These are phyloP conservation scores for Aspergillus niger DNA, from an alignment of 2,329 filamentous ascomycete genomes.

Conservation along the genomic window DNA sequence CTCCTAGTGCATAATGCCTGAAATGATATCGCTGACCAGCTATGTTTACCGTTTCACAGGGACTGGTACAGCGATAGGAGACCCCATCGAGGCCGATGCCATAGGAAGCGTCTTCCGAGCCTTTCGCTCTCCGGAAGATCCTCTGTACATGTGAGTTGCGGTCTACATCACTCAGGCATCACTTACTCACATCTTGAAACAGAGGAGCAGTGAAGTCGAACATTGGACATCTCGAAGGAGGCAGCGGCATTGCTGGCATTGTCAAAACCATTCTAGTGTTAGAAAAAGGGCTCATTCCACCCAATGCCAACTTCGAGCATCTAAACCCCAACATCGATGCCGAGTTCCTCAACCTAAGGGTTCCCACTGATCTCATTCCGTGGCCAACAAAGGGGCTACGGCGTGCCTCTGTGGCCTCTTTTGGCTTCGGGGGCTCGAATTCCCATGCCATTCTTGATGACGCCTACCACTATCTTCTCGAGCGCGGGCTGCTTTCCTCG, in stretches of 20 bases:
- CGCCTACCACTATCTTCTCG: background rate
- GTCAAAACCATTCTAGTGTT: background rate
- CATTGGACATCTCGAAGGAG: background rate
- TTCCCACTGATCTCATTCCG: background rate
- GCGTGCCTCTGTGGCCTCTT: slow-evolving; percentile 19
- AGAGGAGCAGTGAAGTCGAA: background rate
- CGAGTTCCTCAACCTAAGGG: background rate
- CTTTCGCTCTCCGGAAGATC: background rate
- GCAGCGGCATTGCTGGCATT: background rate
- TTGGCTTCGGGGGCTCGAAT: slow-evolving; percentile 6
- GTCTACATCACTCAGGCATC: too few species aligned
- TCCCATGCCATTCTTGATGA: slow-evolving; percentile 2
- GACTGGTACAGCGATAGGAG: slow-evolving; percentile 3
- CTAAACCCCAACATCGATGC: slow-evolving; percentile 1
- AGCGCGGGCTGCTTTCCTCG: too few species aligned
- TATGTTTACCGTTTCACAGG: slow-evolving; percentile 27
- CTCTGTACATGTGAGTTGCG: background rate
- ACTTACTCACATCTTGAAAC: too few species aligned
- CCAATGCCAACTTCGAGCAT: background rate
- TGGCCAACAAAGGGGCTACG: slow-evolving; percentile 1
- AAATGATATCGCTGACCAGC: too few species aligned
- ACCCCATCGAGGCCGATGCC: background rate
- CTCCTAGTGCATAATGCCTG: too few species aligned
- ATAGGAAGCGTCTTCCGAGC: background rate
- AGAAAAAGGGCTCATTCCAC: background rate